These are phyloP conservation scores for Malus orientalis DNA, from an alignment of 306 rosid genomes.

Conservation along the genomic window DNA sequence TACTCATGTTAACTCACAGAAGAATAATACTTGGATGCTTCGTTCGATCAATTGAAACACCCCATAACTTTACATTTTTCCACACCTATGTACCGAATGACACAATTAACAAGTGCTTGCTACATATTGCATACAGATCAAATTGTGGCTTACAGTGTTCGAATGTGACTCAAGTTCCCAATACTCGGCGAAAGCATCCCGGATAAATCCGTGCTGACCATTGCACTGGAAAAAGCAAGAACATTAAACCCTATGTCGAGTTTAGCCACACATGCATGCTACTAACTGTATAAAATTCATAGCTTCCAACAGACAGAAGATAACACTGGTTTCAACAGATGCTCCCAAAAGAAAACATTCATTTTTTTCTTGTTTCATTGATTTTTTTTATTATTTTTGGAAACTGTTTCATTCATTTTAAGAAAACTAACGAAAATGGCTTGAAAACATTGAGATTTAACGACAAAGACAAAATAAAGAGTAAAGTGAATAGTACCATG, in stretches of 20 bases:
- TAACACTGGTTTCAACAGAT: neutral
- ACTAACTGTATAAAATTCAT: neutral
- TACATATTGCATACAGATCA: neutral
- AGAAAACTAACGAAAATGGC: too few relatives aligned
- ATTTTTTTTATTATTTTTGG: neutral
- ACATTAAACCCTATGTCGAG: neutral
- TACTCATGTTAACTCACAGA: too few relatives aligned
- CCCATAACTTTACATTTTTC: too few relatives aligned
- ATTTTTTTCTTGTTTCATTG: neutral
- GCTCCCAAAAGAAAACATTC: neutral
- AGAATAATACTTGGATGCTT: too few relatives aligned
- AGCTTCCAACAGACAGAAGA: neutral
- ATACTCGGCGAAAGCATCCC: conserved; percentile 74
- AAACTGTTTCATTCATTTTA: too few relatives aligned
- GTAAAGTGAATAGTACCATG: too few relatives aligned
- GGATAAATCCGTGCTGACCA: conserved; percentile 65
- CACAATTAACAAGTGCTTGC: too few relatives aligned
- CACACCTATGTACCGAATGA: too few relatives aligned
- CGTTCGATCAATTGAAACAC: too few relatives aligned
- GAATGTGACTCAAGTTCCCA: conserved; percentile 74
- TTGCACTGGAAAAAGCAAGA: conserved; percentile 50
- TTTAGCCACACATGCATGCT: conserved; percentile 1
- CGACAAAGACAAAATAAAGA: too few relatives aligned
- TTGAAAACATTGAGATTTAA: too few relatives aligned
- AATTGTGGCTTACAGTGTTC: conserved; percentile 55